Percentiles rank a stretch among this genome's conserved stretches.
Conservation (phyloP, 2,329 filamentous ascomycete species). For the Penicillium sp. region DNA sequence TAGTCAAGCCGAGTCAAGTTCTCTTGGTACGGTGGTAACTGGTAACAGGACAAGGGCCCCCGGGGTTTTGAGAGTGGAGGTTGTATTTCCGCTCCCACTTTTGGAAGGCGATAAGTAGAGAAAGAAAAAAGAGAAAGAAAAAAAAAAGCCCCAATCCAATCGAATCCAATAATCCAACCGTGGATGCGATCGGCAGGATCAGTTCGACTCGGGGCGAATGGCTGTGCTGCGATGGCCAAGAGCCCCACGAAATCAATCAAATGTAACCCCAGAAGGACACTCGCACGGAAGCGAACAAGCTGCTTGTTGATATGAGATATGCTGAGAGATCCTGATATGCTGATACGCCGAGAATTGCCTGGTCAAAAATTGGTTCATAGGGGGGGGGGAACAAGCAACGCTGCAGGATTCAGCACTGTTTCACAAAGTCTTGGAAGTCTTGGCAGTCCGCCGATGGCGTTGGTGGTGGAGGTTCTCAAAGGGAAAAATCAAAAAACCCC, state of each 20-base stretch:
- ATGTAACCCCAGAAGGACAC: constrained; percentile 39
- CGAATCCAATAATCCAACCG: constrained; percentile 14
- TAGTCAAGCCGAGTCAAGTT: constrained; percentile 11
- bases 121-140: constrained; percentile 4
- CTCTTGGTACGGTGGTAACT: constrained; percentile 4
- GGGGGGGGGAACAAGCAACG: background rate
- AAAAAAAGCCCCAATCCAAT: too few relatives aligned
- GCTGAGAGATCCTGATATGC: background rate
- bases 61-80: constrained; percentile 8
- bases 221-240: background rate
- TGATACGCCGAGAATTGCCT: too few relatives aligned
- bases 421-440: background rate
- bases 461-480: constrained; percentile 17
- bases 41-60: background rate
- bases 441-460: background rate
- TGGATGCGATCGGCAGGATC: constrained; percentile 32
- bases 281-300: constrained; percentile 19
- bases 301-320: background rate
- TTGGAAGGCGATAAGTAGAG: constrained; percentile 9
- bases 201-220: constrained; percentile 22
- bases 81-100: constrained; percentile 7
- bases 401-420: constrained; percentile 1
- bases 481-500: background rate
- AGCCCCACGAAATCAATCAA: constrained; percentile 22
- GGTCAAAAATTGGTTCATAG: too few relatives aligned